Conservation (phyloP, 208 protist species). For the Acanthamoeba pearcei region DNA sequence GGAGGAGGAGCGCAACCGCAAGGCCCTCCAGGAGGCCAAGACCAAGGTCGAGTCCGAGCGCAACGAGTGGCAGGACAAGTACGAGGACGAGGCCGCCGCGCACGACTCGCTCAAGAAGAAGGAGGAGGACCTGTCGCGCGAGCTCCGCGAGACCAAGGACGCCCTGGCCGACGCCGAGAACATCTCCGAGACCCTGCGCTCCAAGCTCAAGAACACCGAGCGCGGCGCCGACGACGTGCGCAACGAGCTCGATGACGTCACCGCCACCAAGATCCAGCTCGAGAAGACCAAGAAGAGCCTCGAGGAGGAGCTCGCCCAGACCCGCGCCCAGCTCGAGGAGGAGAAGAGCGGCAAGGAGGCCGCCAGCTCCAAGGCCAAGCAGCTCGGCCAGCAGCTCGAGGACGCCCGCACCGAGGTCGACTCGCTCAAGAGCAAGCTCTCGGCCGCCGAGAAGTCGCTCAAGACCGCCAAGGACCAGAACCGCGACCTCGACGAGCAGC, state of each 20-base stretch:
- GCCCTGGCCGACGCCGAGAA: slow-evolving; percentile 50
- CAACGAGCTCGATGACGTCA: slow-evolving; percentile 54
- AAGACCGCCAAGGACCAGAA: slow-evolving; percentile 73
- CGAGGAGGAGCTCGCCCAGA: slow-evolving; percentile 72
- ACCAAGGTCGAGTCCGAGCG: slow-evolving; percentile 74
- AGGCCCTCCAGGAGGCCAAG: slow-evolving; percentile 72
- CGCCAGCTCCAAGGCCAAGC: slow-evolving; percentile 23
- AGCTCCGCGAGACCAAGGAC: slow-evolving; percentile 57
- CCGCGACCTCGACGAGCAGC: slow-evolving; percentile 74
- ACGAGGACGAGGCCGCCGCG: slow-evolving; percentile 63
- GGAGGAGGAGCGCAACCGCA: slow-evolving; percentile 81
- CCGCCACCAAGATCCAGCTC: slow-evolving; percentile 52
- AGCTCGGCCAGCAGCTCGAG: slow-evolving; percentile 43
- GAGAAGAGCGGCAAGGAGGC: slow-evolving; percentile 25
- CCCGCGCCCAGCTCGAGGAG: slow-evolving; percentile 40
- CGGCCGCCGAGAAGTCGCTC: slow-evolving; percentile 71
- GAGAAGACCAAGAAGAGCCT: slow-evolving; percentile 79
- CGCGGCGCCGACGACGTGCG: slow-evolving; percentile 32
- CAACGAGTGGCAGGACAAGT: slow-evolving; percentile 71
- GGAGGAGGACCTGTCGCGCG: slow-evolving; percentile 57
- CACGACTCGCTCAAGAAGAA: slow-evolving; percentile 65
- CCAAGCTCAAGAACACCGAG: slow-evolving; percentile 62
- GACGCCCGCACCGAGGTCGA: slow-evolving; percentile 40
- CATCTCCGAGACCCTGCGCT: slow-evolving; percentile 54
- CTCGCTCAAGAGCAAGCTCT: slow-evolving; percentile 64